Conservation (phyloP, 148 eudicot species). For the Camellia lanceoleosa region DNA sequence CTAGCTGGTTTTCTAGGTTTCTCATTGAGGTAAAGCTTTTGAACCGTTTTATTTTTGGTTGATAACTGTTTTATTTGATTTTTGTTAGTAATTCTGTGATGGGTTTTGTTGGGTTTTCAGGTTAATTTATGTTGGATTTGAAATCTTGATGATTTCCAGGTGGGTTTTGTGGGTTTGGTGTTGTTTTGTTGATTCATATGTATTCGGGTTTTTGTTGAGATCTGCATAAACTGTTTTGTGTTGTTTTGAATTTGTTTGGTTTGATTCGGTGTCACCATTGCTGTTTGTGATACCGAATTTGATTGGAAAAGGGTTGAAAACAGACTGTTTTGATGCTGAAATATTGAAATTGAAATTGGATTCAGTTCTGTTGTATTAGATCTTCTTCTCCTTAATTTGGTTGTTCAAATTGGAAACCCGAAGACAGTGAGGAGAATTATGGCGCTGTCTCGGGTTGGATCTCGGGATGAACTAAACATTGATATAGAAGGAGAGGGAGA, state of each 20-base stretch:
- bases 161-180: conserved; percentile 14
- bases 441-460: conserved; percentile 32
- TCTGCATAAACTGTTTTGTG: neutral
- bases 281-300: neutral
- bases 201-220: neutral
- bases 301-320: neutral
- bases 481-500: conserved; percentile 35
- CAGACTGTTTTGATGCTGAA: neutral
- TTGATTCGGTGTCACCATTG: neutral
- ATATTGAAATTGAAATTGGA: neutral
- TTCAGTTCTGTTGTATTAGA: neutral
- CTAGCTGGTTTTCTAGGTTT: neutral
- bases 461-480: conserved; percentile 20
- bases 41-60: no score
- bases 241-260: neutral
- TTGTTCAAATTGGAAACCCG: neutral
- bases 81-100: neutral
- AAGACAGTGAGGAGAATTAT: conserved; percentile 15
- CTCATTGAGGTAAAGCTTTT: neutral
- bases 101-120: conserved; percentile 4
- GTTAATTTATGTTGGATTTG: conserved; percentile 8
- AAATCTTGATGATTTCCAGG: conserved; percentile 8
- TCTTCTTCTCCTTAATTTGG: neutral
- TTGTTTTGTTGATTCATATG: neutral
- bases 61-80: neutral